Percentiles rank a stretch among this genome's conserved stretches.
Evolutionary conservation across 202 grass and related monocot species (phyloP).

Genomic region (Schoenoplectus triqueter): DNA sequence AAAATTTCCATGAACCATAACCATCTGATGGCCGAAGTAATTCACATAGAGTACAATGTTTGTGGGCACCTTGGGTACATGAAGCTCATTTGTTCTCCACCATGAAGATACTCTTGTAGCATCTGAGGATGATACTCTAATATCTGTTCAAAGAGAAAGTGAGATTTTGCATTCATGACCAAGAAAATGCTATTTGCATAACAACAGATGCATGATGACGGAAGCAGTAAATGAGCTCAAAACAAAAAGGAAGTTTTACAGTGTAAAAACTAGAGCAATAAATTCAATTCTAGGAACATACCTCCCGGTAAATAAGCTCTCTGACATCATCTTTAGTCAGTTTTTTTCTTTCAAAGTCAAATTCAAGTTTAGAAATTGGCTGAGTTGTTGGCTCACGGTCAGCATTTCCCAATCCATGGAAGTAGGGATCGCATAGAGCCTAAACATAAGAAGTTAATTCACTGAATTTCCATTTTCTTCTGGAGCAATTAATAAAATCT

Average conservation of each 20-base stretch:
- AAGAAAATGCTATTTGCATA: conserved; percentile 5
- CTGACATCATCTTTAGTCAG: conserved; percentile 84
- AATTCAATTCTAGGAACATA: conserved; percentile 29
- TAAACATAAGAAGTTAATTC: conserved; percentile 53
- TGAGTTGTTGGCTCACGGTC: conserved; percentile 63
- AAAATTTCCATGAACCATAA: conserved; percentile 17
- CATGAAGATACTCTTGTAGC: conserved; percentile 67
- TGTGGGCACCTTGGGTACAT: conserved; percentile 75
- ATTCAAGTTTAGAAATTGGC: conserved; percentile 81
- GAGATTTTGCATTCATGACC: background rate
- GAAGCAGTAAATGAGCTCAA: background rate
- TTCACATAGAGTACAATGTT: conserved; percentile 33
- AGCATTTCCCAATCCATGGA: conserved; percentile 69
- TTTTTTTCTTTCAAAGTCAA: conserved; percentile 95
- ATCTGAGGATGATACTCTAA: conserved; percentile 98
- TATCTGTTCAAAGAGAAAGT: conserved; percentile 47
- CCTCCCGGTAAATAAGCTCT: conserved; percentile 94
- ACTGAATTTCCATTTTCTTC: background rate
- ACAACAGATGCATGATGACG: conserved; percentile 3
- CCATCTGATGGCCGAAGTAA: background rate
- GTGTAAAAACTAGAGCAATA: background rate
- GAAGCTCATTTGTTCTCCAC: conserved; percentile 72
- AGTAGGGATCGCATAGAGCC: conserved; percentile 80
- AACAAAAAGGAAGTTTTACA: conserved; percentile 26
- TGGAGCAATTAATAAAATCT: conserved; percentile 1